Base-by-base conservation (phyloP, 2,329 filamentous ascomycete species). In the Penicillium sp. region DNA sequence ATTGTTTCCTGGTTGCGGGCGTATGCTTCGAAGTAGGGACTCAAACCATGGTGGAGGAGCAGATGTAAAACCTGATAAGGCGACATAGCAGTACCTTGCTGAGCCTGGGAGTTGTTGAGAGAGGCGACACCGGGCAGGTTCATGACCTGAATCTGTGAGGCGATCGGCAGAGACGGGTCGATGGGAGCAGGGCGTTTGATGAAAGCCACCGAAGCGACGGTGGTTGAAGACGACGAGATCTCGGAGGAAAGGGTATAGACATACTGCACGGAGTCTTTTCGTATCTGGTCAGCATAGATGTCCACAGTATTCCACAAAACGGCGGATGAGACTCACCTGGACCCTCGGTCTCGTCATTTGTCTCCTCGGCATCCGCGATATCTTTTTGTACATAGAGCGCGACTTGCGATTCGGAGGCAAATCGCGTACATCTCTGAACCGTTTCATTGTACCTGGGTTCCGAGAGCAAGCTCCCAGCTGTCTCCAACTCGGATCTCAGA, bases 1-100 rank as follows among this genome's bases (percentile, higher is more conserved):
- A 74, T 73, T 41, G 80, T 72, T 64, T 89, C 86, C 60, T 89
- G 85, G 54, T 78, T 86, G 72, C 89, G 91, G 48, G 90, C 94
- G 68, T 89, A 94, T 59, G 90, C 91, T 75, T 99, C 91, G 66
- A 98, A 98, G 71, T 96, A 97, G 31, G 94, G 93, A 60, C 88
- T 89, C 64, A 98, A 76, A 57, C 87, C 89, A 67, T 89, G 85
- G 70, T 95, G 90, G 56, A 99, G 81, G 61, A 95, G 80, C 48
- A 91, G 89, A 72, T 96, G 89, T 52, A 98, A 77, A 59, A 91
- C 85, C 71, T 97, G 91, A 71, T 89, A 96, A 3, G 91, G 89
- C 37, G 90, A 94, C 46, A 85, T 76, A 22, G 84, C 77, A 46
- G 84, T 78, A 48, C 84, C 84, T 67, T 89, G 85, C 58, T 87